Percentiles rank a stretch among this genome's conserved stretches.
phyloP scores from a whole-genome alignment of 2,329 filamentous ascomycete species.

The Colletotrichum chrysophilum region DNA sequence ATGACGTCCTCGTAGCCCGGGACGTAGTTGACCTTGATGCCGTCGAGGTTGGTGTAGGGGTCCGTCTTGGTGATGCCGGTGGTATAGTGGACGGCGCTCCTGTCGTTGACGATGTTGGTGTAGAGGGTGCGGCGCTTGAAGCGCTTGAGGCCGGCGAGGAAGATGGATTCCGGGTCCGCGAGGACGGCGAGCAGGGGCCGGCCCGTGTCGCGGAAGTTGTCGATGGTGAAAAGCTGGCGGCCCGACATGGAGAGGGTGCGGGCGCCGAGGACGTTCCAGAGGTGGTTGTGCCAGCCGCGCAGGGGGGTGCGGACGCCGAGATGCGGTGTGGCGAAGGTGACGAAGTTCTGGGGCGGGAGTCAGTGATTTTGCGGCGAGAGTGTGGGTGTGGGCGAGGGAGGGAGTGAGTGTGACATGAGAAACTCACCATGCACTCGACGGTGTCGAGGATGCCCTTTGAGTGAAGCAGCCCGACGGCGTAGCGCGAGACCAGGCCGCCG shows the following conservation, averaged over 20 bases:
- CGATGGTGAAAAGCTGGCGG: constrained; percentile 85
- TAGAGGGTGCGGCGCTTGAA: constrained; percentile 84
- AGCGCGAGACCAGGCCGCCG: constrained; percentile 85
- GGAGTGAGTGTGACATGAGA: background rate
- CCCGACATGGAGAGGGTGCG: constrained; percentile 83
- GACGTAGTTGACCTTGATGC: constrained; percentile 75
- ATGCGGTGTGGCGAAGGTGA: constrained; percentile 87
- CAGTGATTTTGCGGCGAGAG: background rate
- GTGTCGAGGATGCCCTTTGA: constrained; percentile 80
- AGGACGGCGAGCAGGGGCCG: constrained; percentile 80
- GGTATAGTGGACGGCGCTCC: constrained; percentile 83
- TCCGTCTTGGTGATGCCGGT: constrained; percentile 79
- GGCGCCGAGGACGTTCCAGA: constrained; percentile 86
- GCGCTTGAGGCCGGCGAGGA: constrained; percentile 76
- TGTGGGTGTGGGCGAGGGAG: background rate
- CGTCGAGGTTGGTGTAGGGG: constrained; percentile 73
- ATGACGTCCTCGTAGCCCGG: constrained; percentile 77
- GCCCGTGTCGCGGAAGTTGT: constrained; percentile 84
- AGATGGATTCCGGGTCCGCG: constrained; percentile 84
- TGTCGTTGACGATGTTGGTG: constrained; percentile 86
- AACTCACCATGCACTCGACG: constrained; percentile 74
- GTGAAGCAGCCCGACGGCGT: constrained; percentile 83
- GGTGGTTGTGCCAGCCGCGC: constrained; percentile 67
- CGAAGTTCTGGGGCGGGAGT: constrained; percentile 72
- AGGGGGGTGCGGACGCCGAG: constrained; percentile 76